Percentiles rank a stretch among this genome's conserved stretches.
phyloP scores from a whole-genome alignment of 169 alveolate species.

The Eimeria falciformis region DNA sequence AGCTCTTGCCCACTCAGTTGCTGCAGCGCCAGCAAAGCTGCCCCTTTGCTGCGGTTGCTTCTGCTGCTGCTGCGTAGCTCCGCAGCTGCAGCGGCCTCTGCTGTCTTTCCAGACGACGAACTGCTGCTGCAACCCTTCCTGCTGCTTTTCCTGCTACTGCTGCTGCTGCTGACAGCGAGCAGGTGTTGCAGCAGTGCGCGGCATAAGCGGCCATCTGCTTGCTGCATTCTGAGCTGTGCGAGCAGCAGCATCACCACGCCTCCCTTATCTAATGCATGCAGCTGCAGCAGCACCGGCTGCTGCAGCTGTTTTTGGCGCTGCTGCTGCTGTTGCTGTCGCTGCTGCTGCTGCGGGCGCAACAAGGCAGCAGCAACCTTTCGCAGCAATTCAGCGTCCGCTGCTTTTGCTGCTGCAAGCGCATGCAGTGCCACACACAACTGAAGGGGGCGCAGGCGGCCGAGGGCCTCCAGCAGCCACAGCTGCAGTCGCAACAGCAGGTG shows the following conservation, averaged over 20 bases:
- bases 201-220: background rate
- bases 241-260: slow-evolving; percentile 24
- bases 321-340: slow-evolving; percentile 16
- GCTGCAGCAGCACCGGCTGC: slow-evolving; percentile 42
- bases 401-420: slow-evolving; percentile 19
- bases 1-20: slow-evolving; percentile 26
- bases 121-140: background rate
- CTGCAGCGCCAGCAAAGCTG: background rate
- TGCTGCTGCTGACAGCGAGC: slow-evolving; percentile 29
- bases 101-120: background rate
- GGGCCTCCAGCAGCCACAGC: slow-evolving; percentile 36
- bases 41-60: slow-evolving; percentile 21
- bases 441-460: background rate
- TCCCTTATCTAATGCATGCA: slow-evolving; percentile 27
- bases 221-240: slow-evolving; percentile 23
- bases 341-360: slow-evolving; percentile 3
- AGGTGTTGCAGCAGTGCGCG: slow-evolving; percentile 22
- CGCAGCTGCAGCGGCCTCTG: background rate
- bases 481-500: slow-evolving; percentile 11
- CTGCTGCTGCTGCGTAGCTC: background rate
- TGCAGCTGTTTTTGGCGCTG: background rate
- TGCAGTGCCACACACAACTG: slow-evolving; percentile 16
- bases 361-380: too few species aligned
- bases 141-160: background rate
- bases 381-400: background rate